Base-by-base conservation (phyloP, 2,329 filamentous ascomycete genomes). In the Fusarium sulawesiense region DNA sequence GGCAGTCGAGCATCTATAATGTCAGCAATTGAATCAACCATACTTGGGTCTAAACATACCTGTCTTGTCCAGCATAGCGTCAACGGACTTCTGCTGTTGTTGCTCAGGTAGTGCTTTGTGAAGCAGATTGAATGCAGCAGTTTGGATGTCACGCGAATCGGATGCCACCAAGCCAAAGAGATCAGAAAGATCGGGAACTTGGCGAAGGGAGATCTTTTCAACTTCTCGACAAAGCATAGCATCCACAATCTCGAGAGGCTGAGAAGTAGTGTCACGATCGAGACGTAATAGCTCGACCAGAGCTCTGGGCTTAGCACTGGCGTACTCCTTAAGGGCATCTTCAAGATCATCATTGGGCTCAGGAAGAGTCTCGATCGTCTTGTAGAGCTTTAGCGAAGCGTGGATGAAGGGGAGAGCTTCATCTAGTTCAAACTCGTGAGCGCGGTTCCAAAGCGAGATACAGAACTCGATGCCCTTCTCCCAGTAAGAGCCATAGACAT, bases 401-500 rank as follows among this genome's bases (percentile, higher is more conserved):
- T 94, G 86, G 0, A 94, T 82, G 27, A 91, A 86, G 1, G 92
- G 87, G 2, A 93, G 75, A 7, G 84, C 82, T 14, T 83, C 78
- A 18, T 88, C 83, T 0, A 82, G 66, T 2, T 78, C 66, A 9
- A 84, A 82, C 3, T 79, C 78, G 13, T 77, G 77, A 1, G 82
- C 83, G 6, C 83, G 81, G 5, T 82, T 80, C 89, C 91, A 92
- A 1, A 89, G 80, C 10, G 81, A 79, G 13, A 86, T 80, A 64
- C 91, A 87, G 51, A 89, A 87, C 34, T 87, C 83, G 20, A 93
- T 80, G 0, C 86, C 80, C 49, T 87, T 87, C 53, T 90, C 87
- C 96, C 96, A 99, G 76, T 97, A 93, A 0, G 92, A 88, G 1
- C 95, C 96, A 74, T 97, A 98, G 2, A 97, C 89, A 48, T 94